Base-by-base conservation (phyloP, 2,329 filamentous ascomycete genomes). In the Teratosphaeria gauchensis region DNA sequence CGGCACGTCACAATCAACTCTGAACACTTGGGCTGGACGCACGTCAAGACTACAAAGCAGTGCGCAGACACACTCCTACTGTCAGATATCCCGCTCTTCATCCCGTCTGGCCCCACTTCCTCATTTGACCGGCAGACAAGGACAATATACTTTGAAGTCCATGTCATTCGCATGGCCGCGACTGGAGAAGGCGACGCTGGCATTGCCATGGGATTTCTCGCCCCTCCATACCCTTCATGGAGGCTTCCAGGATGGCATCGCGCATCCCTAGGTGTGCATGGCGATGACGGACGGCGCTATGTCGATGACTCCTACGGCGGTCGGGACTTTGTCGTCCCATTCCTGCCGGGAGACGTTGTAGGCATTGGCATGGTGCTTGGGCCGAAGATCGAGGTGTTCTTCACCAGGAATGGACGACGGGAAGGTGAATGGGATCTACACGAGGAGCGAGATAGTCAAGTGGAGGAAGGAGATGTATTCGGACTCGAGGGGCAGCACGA, bases 201-300 rank as follows among this genome's bases (percentile, higher is more conserved):
- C 46, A 75, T 92, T 1, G 87, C 84, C 0, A 69, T 92, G 9
- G 89, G 89, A 9, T 90, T 85, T 71, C 76, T 82, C 0, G 88
- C 88, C 1, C 82, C 87, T 54, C 89, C 89, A 7, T 92, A 91
- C 68, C 89, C 89, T 6, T 78, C 81, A 0, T 92, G 90, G 76
- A 82, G 89, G 7, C 80, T 92, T 60, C 89, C 89, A 0, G 89
- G 89, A 1, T 92, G 89, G 89, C 87, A 94, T 69, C 81, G 89
- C 35, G 89, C 82, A 19, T 87, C 84, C 62, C 68, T 92, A 14
- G 89, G 80, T 1, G 83, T 92, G n/a, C 89, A 92, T 70, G 85
- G 86, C 53, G 89, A 92, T 71, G 89, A 92, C 71, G 89, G 89
- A 0, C 81, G 86, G 66, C 82, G 82, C 71, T 94, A 87, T 70